These are phyloP conservation scores for Tagetes erecta DNA, from an alignment of 129 eudicot species.

Conservation along the genomic window DNA sequence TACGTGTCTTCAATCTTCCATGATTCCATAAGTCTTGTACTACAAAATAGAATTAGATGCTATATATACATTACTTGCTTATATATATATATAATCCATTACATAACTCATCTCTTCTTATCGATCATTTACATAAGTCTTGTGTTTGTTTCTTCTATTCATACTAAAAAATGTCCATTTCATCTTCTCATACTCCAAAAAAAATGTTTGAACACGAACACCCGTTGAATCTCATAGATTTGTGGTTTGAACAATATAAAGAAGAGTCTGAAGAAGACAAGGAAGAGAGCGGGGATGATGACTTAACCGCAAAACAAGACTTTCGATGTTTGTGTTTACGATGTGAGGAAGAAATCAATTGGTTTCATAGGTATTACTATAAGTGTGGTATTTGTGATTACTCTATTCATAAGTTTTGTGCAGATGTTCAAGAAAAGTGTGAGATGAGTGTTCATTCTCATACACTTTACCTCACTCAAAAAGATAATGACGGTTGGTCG, in stretches of 20 bases:
- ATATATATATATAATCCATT: too few relatives aligned
- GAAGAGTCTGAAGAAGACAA: not conserved
- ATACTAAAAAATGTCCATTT: too few relatives aligned
- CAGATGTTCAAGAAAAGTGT: too few relatives aligned
- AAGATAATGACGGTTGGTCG: not conserved
- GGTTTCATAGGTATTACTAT: conserved; percentile 13
- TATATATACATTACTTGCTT: too few relatives aligned
- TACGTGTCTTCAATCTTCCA: too few relatives aligned
- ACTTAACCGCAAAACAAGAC: not conserved
- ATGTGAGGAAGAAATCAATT: not conserved
- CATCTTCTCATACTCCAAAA: too few relatives aligned
- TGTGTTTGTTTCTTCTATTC: too few relatives aligned
- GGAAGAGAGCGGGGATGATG: not conserved
- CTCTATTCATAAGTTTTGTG: not conserved
- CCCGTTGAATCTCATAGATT: conserved; percentile 3
- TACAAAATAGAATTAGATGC: too few relatives aligned
- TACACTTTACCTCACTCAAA: not conserved
- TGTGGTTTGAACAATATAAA: not conserved
- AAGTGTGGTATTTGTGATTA: not conserved
- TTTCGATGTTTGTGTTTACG: not conserved
- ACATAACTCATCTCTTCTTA: too few relatives aligned
- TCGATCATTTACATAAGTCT: too few relatives aligned
- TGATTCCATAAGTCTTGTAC: too few relatives aligned
- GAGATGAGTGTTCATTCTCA: too few relatives aligned
- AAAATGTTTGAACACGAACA: conserved; percentile 3